Evolutionary conservation across 2,329 filamentous ascomycete genomes (phyloP).

Genomic region (Claviceps pusilla): DNA sequence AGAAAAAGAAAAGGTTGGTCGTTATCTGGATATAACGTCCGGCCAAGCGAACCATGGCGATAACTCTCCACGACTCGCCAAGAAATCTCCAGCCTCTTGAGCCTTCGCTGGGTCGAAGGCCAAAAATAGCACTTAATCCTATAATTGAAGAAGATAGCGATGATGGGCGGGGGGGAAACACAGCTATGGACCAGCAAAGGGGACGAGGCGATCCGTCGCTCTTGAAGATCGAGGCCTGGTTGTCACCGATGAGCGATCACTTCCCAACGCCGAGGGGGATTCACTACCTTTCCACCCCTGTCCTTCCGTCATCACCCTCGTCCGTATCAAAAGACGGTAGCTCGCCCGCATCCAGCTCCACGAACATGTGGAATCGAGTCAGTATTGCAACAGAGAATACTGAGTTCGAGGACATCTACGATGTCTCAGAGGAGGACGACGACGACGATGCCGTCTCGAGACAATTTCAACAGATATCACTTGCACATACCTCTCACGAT

Average conservation of each 20-base stretch:
- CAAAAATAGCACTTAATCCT: conserved; percentile 42
- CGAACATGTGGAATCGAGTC: conserved; percentile 46
- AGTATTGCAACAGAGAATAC: conserved; percentile 50
- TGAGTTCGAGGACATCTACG: conserved; percentile 78
- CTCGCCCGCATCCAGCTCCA: conserved; percentile 38
- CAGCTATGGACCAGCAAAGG: conserved; percentile 10
- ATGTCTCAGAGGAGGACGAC: conserved; percentile 67
- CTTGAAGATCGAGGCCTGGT: conserved; percentile 42
- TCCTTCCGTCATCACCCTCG: conserved; percentile 46
- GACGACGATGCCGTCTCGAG: conserved; percentile 18
- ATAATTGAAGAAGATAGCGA: conserved; percentile 46
- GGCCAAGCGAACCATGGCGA: conserved; percentile 28
- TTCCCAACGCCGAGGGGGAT: conserved; percentile 59
- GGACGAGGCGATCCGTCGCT: conserved; percentile 21
- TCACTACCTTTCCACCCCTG: conserved; percentile 48
- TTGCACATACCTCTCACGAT: conserved; percentile 22
- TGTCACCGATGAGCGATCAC: conserved; percentile 45
- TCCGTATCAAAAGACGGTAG: conserved; percentile 36
- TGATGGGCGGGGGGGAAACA: conserved; percentile 15
- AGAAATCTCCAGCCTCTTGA: conserved; percentile 29
- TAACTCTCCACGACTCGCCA: conserved; percentile 14
- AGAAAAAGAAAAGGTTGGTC: neutral
- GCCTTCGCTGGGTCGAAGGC: conserved; percentile 42
- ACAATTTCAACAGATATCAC: conserved; percentile 13
- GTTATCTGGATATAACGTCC: conserved; percentile 17